A percentile compares a stretch with the other conserved stretches of the same genome.
phyloP scores from a whole-genome alignment of 352 stramenopile genomes.

The Globisporangium orthogonon region DNA sequence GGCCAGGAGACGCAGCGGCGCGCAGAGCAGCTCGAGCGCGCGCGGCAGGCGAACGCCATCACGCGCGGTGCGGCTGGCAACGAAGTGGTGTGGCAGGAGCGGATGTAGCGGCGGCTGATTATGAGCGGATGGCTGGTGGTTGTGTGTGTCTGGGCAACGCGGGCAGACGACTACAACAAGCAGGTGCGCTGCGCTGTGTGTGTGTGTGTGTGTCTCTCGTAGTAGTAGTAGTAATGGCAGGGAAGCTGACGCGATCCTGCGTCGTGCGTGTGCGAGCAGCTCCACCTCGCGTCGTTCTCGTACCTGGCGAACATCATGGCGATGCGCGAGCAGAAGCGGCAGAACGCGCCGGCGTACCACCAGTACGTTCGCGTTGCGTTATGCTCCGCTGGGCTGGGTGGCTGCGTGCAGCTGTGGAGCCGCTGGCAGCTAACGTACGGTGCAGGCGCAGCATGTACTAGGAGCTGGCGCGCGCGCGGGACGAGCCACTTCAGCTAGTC shows the following conservation, averaged over 20 bases:
- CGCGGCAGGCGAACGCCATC: conserved; percentile 36
- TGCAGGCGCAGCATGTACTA: conserved; percentile 46
- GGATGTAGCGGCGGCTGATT: background rate
- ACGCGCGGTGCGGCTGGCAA: conserved; percentile 17
- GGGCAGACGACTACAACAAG: conserved; percentile 38
- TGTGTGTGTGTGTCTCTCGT: no score
- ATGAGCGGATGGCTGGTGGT: background rate
- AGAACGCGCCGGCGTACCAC: conserved; percentile 18
- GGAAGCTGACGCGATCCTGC: no score
- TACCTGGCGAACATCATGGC: conserved; percentile 51
- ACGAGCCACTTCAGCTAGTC: background rate
- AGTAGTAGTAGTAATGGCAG: no score
- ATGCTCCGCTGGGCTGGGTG: background rate
- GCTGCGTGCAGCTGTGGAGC: background rate
- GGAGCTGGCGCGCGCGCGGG: background rate
- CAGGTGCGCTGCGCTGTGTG: conserved; percentile 16
- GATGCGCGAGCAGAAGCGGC: conserved; percentile 32
- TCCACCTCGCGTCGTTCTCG: conserved; percentile 45
- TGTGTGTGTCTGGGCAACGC: conserved; percentile 3
- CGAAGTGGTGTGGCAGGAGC: background rate
- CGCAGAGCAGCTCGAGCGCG: conserved; percentile 31
- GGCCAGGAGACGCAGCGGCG: conserved; percentile 27
- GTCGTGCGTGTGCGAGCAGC: conserved; percentile 5
- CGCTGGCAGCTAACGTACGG: background rate
- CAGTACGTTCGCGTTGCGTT: conserved; percentile 1